phyloP scores from a whole-genome alignment of 257 asterid genomes.

The Nicotiana obtusifolia region DNA sequence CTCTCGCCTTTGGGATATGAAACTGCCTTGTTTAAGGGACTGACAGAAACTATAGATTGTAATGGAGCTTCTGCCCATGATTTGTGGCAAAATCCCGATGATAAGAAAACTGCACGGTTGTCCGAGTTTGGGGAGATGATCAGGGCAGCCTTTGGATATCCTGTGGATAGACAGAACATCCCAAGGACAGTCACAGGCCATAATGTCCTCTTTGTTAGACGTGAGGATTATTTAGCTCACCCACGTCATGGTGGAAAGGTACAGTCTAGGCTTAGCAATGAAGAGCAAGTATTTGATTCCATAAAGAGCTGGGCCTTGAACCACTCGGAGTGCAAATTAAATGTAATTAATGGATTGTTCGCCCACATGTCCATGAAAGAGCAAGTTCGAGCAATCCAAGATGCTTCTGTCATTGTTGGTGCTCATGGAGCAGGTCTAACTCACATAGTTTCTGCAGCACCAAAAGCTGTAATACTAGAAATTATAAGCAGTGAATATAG shows the following conservation, averaged over 20 bases:
- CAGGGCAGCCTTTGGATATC: slow-evolving; percentile 74
- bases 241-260: slow-evolving; percentile 94
- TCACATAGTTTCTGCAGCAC: slow-evolving; percentile 70
- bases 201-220: slow-evolving; percentile 79
- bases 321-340: slow-evolving; percentile 43
- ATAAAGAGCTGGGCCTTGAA: slow-evolving; percentile 56
- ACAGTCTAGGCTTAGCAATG: slow-evolving; percentile 85
- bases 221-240: slow-evolving; percentile 92
- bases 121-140: slow-evolving; percentile 98
- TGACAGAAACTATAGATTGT: slow-evolving; percentile 53
- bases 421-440: slow-evolving; percentile 99
- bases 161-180: slow-evolving; percentile 38
- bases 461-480: slow-evolving; percentile 62
- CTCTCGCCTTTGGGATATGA: slow-evolving; percentile 93
- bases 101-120: slow-evolving; percentile 65
- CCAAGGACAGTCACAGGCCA: slow-evolving; percentile 34
- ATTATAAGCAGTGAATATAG: slow-evolving; percentile 66
- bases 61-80: slow-evolving; percentile 68
- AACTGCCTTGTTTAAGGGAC: slow-evolving; percentile 82
- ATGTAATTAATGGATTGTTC: slow-evolving; percentile 69
- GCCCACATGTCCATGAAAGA: slow-evolving; percentile 98
- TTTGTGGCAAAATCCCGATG: slow-evolving; percentile 57
- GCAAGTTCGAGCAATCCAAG: slow-evolving; percentile 82
- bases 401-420: slow-evolving; percentile 74
- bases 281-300: slow-evolving; percentile 58